Percentiles rank a stretch among this genome's conserved stretches.
phyloP scores from a whole-genome alignment of 176 grass and related monocot genomes.

The Alloteropsis semialata region DNA sequence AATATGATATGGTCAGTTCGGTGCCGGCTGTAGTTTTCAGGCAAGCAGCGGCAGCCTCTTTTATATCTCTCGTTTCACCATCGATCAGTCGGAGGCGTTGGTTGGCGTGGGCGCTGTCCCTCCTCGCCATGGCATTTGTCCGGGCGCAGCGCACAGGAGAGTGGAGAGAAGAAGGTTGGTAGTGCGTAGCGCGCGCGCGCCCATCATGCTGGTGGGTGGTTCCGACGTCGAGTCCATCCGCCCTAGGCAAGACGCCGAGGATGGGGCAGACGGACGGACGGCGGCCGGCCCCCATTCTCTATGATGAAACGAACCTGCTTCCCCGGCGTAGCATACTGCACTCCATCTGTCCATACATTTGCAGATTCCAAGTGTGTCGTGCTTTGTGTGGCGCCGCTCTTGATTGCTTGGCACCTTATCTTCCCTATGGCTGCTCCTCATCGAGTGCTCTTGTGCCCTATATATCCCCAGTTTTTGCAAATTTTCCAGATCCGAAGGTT shows the following conservation, averaged over 20 bases:
- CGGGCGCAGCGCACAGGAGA: background rate
- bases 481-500: background rate
- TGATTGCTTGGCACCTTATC: background rate
- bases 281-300: too few relatives aligned
- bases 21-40: too few relatives aligned
- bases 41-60: too few relatives aligned
- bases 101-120: background rate
- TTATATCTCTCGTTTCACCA: too few relatives aligned
- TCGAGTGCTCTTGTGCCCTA: too few relatives aligned
- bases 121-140: background rate
- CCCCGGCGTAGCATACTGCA: background rate
- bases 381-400: background rate
- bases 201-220: background rate
- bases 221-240: slow-evolving; percentile 6
- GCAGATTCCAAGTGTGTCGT: background rate
- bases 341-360: background rate
- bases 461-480: background rate
- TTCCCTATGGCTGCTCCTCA: background rate
- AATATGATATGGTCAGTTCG: too few relatives aligned
- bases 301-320: background rate
- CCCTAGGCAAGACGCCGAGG: slow-evolving; percentile 14
- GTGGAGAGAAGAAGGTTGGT: background rate
- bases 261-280: background rate
- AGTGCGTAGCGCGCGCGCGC: background rate
- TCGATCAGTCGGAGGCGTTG: background rate